A percentile compares a stretch with the other conserved stretches of the same genome.
These are phyloP conservation scores for Dothideomycetes sp. DNA, from an alignment of 2,329 filamentous ascomycete genomes.

Conservation along the genomic window DNA sequence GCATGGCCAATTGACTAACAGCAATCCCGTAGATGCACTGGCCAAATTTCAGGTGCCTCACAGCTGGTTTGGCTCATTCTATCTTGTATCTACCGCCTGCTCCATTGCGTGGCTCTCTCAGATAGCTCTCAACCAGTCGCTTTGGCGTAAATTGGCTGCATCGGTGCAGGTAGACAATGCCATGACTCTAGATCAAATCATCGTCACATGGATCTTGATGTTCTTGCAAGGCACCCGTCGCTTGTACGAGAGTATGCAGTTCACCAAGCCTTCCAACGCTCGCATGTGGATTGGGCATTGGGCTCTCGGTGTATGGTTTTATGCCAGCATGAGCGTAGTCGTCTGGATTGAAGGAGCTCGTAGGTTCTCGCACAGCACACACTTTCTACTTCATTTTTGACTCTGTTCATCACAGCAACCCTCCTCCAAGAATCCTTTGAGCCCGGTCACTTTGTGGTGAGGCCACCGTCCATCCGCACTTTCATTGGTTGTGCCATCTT, in stretches of 20 bases:
- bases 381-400: slow-evolving; percentile 11
- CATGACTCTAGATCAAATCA: slow-evolving; percentile 55
- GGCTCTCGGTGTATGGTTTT: slow-evolving; percentile 69
- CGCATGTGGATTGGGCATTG: slow-evolving; percentile 83
- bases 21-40: slow-evolving; percentile 34
- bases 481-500: slow-evolving; percentile 54
- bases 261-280: slow-evolving; percentile 59
- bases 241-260: slow-evolving; percentile 61
- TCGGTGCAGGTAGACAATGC: slow-evolving; percentile 24
- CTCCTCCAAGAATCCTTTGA: slow-evolving; percentile 28
- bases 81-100: slow-evolving; percentile 58
- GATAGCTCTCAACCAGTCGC: slow-evolving; percentile 45
- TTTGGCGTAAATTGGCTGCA: slow-evolving; percentile 43
- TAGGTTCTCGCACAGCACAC: slow-evolving; percentile 33
- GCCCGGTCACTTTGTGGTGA: slow-evolving; percentile 30
- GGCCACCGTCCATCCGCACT: slow-evolving; percentile 41
- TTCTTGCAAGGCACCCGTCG: slow-evolving; percentile 64
- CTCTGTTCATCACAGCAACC: slow-evolving; percentile 18
- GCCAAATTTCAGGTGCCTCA: slow-evolving; percentile 64
- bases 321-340: slow-evolving; percentile 61
- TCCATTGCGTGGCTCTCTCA: slow-evolving; percentile 68
- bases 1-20: background rate
- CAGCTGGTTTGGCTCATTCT: slow-evolving; percentile 84
- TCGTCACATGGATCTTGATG: slow-evolving; percentile 64
- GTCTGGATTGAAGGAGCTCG: slow-evolving; percentile 78